Evolutionary conservation across 805 yeast genomes (phyloP).

Genomic region (Debaryomyces hansenii): DNA sequence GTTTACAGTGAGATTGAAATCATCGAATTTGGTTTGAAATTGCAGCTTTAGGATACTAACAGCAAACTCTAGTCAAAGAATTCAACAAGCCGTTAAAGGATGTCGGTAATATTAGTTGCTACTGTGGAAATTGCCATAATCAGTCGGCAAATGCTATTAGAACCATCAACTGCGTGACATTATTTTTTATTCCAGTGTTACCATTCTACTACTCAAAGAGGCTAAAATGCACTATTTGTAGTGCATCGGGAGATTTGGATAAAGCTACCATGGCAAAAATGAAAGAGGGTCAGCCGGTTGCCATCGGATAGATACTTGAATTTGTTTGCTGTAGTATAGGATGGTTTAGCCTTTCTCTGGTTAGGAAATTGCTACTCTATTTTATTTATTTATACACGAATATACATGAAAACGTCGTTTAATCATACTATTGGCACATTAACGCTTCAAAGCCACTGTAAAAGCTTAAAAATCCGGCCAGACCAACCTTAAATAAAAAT

Average conservation of each 20-base stretch:
- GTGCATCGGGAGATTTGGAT: conserved; percentile 36
- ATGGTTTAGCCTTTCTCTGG: no score
- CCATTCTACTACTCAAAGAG: conserved; percentile 56
- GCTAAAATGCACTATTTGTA: conserved; percentile 51
- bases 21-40: background rate
- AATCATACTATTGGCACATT: no score
- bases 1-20: conserved; percentile 11
- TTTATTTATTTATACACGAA: background rate
- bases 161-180: conserved; percentile 51
- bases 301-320: conserved; percentile 18
- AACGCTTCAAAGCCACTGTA: no score
- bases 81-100: conserved; percentile 32
- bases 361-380: background rate
- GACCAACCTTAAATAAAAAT: background rate
- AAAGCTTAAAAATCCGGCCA: background rate
- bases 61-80: conserved; percentile 27
- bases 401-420: background rate
- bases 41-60: background rate
- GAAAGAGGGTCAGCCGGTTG: conserved; percentile 35
- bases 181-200: conserved; percentile 55
- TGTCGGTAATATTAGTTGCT: conserved; percentile 32
- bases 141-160: conserved; percentile 52
- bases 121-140: conserved; percentile 63
- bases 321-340: no score
- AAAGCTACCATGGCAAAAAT: conserved; percentile 22